Conservation (phyloP, 2,329 filamentous ascomycete species). For the Fusarium veterinarium region DNA sequence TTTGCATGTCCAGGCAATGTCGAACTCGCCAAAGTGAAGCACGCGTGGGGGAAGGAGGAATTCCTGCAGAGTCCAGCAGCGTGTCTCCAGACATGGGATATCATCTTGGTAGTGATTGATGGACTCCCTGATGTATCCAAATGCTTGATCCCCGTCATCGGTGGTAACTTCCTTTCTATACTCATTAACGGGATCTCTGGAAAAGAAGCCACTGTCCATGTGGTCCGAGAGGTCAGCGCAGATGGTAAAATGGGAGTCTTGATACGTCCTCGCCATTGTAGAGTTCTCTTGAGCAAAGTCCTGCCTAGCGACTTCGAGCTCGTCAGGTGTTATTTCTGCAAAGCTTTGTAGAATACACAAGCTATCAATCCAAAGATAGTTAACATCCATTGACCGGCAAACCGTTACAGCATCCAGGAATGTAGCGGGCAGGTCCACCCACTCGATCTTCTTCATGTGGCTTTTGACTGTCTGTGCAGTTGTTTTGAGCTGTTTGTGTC, state of each 20-base stretch:
- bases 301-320: background rate
- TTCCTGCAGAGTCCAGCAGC: background rate
- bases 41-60: background rate
- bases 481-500: background rate
- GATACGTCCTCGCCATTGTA: background rate
- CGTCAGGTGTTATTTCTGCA: background rate
- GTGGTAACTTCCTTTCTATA: accelerated
- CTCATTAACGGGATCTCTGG: background rate
- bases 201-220: conserved; percentile 3
- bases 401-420: background rate
- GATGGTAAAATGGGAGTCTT: background rate
- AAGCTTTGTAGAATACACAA: background rate
- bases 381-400: background rate
- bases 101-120: background rate
- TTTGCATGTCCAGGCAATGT: background rate
- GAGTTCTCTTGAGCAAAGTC: background rate
- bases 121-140: background rate
- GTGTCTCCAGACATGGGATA: background rate
- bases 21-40: background rate
- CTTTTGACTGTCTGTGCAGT: background rate
- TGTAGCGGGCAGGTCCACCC: background rate
- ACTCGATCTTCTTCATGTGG: background rate
- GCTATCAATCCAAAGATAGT: conserved; percentile 1
- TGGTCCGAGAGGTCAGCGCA: background rate
- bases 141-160: background rate